Evolutionary conservation across 1,284 basidiomycete species (phyloP), one percentile per base, ranked within the genome.

Genomic region (Moniliophthora roreri): DNA sequence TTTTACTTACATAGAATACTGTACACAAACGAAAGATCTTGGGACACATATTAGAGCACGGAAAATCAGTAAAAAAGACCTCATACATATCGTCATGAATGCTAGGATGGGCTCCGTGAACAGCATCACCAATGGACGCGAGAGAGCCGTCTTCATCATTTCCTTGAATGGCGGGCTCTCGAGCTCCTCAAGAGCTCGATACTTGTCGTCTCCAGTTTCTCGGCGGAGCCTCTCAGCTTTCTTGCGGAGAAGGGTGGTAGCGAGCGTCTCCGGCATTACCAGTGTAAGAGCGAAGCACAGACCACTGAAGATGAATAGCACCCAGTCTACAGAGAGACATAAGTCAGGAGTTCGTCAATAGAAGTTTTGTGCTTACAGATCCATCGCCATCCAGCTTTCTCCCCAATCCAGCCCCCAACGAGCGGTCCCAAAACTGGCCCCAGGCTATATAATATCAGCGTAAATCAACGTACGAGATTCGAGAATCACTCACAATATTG

Each of bases 251-350:
- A 89, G 67, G 49, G 84, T 52, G n/a, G 72, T 70, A 1, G 72
- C 68, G 18, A 75, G 67, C 0, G 83, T 85, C 68, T 89, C 85
- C 13, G 81, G 81, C 2, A 89, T 72, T 38, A 79, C 73, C 48
- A 85, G 68, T 53, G 82, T 76, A 36, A 77, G 58, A 24, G 71
- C 20, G 55, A 77, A 71, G 59, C 74, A 77, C 18, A 71, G 58
- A 26, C 77, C 79, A 16, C 76, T 61, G 58, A 86, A 82, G 54
- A 81, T 78, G 51, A 82, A 78, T 20, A 84, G 69, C 46, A 83
- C 75, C 81, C 83, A 86, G 66, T 79, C 67, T 70, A 53, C 3
- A 40, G 52, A 15, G 28, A 24, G 15, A 9, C n/a, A 15, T 15
- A 23, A 24, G 3, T 18, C 21, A 8, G 24, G 28, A 34, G 32